A percentile compares a stretch with the other conserved stretches of the same genome.
These are phyloP conservation scores for Cardiospermum halicacabum DNA, from an alignment of 345 rosid genomes.

Conservation along the genomic window DNA sequence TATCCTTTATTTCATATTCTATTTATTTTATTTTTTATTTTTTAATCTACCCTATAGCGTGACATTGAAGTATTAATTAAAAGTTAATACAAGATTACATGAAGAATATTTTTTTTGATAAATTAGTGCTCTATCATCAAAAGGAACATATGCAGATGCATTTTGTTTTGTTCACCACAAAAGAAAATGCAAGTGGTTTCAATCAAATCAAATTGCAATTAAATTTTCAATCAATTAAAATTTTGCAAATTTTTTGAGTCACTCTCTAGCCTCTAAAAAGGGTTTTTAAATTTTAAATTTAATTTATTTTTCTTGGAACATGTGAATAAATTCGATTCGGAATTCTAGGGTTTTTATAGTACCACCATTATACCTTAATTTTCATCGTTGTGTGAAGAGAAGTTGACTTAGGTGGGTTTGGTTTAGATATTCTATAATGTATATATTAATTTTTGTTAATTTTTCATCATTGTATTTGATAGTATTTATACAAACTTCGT, in stretches of 20 bases:
- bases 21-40: not conserved
- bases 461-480: no score
- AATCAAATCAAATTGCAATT: conserved; percentile 23
- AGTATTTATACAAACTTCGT: no score
- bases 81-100: not conserved
- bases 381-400: no score
- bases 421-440: no score
- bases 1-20: not conserved
- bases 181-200: no score
- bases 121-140: not conserved
- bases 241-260: not conserved
- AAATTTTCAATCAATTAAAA: conserved; percentile 13
- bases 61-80: not conserved
- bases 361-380: no score
- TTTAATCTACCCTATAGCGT: not conserved
- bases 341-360: no score
- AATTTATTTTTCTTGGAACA: not conserved
- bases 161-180: not conserved
- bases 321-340: conserved; percentile 13
- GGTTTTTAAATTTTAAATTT: no score
- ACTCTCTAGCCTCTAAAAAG: conserved; percentile 3
- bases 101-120: not conserved
- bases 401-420: no score
- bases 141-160: conserved; percentile 20
- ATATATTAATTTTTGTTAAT: no score